Base-by-base conservation (phyloP, 441 rosid species). In the Daphne laureola region DNA sequence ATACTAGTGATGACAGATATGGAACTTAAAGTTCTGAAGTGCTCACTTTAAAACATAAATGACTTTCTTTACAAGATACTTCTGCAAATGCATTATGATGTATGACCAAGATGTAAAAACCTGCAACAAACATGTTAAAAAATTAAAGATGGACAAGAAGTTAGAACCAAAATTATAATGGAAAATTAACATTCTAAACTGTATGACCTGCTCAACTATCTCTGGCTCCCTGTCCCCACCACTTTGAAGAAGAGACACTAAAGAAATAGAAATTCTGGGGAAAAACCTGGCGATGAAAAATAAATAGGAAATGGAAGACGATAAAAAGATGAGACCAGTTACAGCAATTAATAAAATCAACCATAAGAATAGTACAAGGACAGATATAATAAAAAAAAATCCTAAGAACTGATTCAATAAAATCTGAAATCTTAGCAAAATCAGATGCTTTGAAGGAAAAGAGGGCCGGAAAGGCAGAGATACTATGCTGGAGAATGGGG, bases 201-300 rank as follows among this genome's bases (percentile, higher is more conserved):
- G 38, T 31, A 31, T 31, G 55, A 92, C 98, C 98, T 89, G 95
- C 75, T 93, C 89, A 65, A 93, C 66, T 63, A 87, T 83, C 64
- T 90, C 97, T 18, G 99, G 80, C 67, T 90, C 99, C 63, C 86
- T 84, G 54, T 85, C 84, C 17, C 86, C 99, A 59, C 97, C 97
- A 75, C 63, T 74, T 68, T 83, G 56, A 31, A 93, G 85, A 47
- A 90, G 93, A 59, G 66, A 58, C 46, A 70, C 75, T 14, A 85
- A 60, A 47, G 95, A 75, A 62, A 75, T 80, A 46, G 67, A 82
- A 77, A 90, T 51, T 54, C 76, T 73, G 2, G 96, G 89, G 58
- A 93, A 71, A 65, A 89, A 84, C 54, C 98, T 92, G 69, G 53
- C 49, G 58, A 69, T 67, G 17, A 51, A 61, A 61, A 47, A 63